Evolutionary conservation across 2,329 filamentous ascomycete species (phyloP).

Genomic region (Scedosporium dehoogii): DNA sequence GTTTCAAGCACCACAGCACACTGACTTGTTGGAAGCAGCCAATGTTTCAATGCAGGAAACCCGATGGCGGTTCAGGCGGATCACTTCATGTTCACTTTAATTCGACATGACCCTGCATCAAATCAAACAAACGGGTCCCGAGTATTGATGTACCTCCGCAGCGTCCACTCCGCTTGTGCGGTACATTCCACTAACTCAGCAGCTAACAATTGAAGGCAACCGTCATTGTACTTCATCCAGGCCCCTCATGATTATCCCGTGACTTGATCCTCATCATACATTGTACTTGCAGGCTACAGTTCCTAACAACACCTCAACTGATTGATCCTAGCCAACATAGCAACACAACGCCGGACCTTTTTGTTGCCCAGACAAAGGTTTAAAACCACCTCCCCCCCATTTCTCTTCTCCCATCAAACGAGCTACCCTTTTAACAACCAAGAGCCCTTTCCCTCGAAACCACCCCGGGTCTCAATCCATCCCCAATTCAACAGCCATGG

Average conservation of each 20-base stretch:
- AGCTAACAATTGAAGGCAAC: neutral
- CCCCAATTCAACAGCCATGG: neutral
- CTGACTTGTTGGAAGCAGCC: neutral
- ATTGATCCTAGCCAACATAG: neutral
- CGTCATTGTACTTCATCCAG: neutral
- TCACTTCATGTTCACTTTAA: neutral
- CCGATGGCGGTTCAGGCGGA: neutral
- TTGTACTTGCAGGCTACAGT: too few species aligned
- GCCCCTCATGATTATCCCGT: neutral
- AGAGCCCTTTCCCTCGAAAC: neutral
- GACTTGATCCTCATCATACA: neutral
- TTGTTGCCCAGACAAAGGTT: neutral
- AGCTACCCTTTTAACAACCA: neutral
- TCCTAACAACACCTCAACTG: too few species aligned
- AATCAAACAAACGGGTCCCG: neutral
- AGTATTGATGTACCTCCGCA: neutral
- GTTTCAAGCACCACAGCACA: neutral
- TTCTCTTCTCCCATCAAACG: neutral
- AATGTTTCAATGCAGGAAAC: neutral
- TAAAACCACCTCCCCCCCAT: neutral
- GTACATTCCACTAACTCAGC: neutral
- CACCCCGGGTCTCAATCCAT: too few species aligned
- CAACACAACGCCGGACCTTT: neutral
- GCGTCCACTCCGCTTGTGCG: neutral
- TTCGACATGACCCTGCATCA: neutral